Percentiles rank a stretch among this genome's conserved stretches.
Conservation (phyloP, 768 basidiomycete genomes). For the Rhodotorula taiwanensis region DNA sequence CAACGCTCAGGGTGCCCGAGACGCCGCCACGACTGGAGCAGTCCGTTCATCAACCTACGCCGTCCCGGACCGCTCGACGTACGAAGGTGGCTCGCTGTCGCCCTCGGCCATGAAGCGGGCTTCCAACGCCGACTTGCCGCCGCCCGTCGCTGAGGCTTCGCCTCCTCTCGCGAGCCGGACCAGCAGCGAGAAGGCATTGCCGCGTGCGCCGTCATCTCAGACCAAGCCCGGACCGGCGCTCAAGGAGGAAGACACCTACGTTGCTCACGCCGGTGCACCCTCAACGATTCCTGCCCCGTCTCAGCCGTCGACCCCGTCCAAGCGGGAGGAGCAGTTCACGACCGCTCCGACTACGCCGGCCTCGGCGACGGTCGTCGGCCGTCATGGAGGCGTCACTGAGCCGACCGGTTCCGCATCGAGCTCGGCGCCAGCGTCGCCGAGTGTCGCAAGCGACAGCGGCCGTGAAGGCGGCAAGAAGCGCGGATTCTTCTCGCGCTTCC, state of each 20-base stretch:
- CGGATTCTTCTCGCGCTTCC: constrained; percentile 7
- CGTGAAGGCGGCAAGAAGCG: background rate
- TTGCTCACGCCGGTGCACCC: too few species aligned
- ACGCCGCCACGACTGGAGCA: too few species aligned
- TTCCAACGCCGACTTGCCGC: background rate
- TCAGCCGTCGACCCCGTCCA: background rate
- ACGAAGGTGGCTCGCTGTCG: too few species aligned
- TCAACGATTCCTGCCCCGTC: background rate
- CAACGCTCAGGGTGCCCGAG: too few species aligned
- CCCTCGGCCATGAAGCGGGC: background rate
- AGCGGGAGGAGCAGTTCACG: background rate
- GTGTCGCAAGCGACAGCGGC: background rate
- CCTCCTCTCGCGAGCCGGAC: background rate
- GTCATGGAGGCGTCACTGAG: too few species aligned
- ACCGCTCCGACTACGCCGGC: constrained; percentile 15
- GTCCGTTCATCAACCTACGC: too few species aligned
- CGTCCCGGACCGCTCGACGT: too few species aligned
- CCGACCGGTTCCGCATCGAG: background rate
- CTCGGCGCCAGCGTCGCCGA: background rate
- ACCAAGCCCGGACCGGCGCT: background rate
- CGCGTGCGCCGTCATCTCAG: background rate
- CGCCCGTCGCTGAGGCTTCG: background rate
- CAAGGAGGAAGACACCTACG: too few species aligned
- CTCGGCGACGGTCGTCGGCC: too few species aligned
- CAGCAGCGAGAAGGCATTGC: too few species aligned